Base-by-base conservation (phyloP, 352 stramenopile species). In the Globisporangium iwayamae region DNA sequence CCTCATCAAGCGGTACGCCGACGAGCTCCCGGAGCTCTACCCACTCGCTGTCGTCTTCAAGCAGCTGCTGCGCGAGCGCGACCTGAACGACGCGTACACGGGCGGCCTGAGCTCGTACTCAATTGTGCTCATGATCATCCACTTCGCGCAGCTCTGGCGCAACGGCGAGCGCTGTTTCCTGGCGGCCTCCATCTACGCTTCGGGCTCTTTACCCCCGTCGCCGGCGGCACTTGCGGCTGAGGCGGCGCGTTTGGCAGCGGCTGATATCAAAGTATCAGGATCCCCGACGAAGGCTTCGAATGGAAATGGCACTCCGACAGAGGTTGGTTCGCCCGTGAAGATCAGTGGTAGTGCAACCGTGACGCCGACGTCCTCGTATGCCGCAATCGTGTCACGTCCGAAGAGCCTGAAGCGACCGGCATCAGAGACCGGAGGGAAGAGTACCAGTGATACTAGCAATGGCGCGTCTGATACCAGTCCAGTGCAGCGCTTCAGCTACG, bases 81-180 rank as follows among this genome's bases (percentile, higher is more conserved):
- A 92, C 43, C 72, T 98, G 11, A 97, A 98, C 65, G 90, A 98
- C 66, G 87, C 89, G 9, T 98, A 97, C 68, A 96, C 87, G 0
- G 91, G 91, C 43, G 91, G 91, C 2, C 73, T 98, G 3, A 96
- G 87, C 60, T 96, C 87, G 56, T 98, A 98, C 70, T 96, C 89
- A 28, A 74, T 97, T n/a, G 87, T 97, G 59, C 75, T 98, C 8
- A 98, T 98, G 91, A 83, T 97, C 60, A 87, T 96, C 57, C 85
- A 94, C 63, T 94, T 94, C 30, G 87, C 81, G 47, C 75, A 91
- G 66, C 65, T 96, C 28, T 89, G 85, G 77, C 68, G 68, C 14
- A 79, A 87, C 52, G 76, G 78, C 6, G 66, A 81, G 2, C 63
- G 54, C 39, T 87, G 78, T 48, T 87, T 87, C 25, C 62, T 82